Evolutionary conservation across 768 basidiomycete species (phyloP).

Genomic region (Hydnomerulius pinastri): DNA sequence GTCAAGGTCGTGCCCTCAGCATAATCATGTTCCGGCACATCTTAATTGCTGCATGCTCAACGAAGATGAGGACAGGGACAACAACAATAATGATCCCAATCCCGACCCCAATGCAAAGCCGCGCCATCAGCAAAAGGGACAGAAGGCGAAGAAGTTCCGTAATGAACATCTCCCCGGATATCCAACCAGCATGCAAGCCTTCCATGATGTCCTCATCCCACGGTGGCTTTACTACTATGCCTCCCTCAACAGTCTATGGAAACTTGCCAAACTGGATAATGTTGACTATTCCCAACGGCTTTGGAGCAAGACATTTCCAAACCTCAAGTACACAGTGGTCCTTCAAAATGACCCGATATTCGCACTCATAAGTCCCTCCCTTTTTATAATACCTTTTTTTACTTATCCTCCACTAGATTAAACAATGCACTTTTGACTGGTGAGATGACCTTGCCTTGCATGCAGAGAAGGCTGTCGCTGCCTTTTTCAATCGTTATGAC

Average conservation of each 20-base stretch:
- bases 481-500: background rate
- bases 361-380: conserved; percentile 7
- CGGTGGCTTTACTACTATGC: background rate
- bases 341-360: background rate
- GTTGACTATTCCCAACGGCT: background rate
- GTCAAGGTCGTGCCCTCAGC: too few relatives aligned
- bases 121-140: too few relatives aligned
- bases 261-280: background rate
- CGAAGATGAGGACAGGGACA: too few relatives aligned
- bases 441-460: background rate
- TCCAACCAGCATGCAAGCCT: background rate
- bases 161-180: background rate
- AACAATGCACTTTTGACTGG: background rate
- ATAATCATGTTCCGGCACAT: background rate
- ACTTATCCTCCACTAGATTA: background rate
- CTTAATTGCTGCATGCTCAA: background rate
- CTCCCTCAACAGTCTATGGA: background rate
- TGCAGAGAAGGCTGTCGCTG: background rate
- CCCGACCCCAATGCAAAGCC: background rate
- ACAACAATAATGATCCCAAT: background rate
- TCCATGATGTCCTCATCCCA: background rate
- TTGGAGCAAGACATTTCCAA: background rate
- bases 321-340: background rate
- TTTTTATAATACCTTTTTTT: conserved; percentile 3
- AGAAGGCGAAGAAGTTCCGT: background rate